A percentile compares a stretch with the other conserved stretches of the same genome.
phyloP scores from a whole-genome alignment of 164 flowering plant species.

The Kingdonia uniflora region DNA sequence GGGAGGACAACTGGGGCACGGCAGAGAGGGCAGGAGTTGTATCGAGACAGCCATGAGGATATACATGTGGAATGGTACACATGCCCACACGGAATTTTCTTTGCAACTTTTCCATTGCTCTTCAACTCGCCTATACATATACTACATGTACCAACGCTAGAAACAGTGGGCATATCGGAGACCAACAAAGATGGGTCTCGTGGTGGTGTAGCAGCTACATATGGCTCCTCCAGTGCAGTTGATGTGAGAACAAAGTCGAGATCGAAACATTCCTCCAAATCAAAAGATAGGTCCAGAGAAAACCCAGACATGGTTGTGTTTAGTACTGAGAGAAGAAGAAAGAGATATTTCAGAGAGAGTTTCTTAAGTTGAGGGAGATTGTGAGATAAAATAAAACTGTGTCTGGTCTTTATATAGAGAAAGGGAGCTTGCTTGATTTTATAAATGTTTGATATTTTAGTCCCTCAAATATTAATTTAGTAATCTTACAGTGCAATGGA shows the following conservation, averaged over 20 bases:
- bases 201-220: background rate
- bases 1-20: background rate
- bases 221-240: background rate
- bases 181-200: background rate
- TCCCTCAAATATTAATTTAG: too few relatives aligned
- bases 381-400: too few relatives aligned
- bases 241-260: background rate
- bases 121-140: conserved; percentile 3
- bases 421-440: too few relatives aligned
- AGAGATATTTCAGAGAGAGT: background rate
- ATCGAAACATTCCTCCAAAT: conserved; percentile 1
- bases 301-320: background rate
- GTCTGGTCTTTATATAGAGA: too few relatives aligned
- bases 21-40: conserved; percentile 4
- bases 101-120: background rate
- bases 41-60: conserved; percentile 4
- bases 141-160: background rate
- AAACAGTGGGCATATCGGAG: background rate
- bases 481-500: too few relatives aligned
- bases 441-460: too few relatives aligned
- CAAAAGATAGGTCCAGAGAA: background rate
- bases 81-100: conserved; percentile 3
- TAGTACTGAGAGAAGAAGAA: background rate
- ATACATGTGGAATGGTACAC: conserved; percentile 8
- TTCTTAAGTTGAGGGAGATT: too few relatives aligned